These are phyloP conservation scores for Solanum rostratum DNA, from an alignment of 257 asterid genomes.

Conservation along the genomic window DNA sequence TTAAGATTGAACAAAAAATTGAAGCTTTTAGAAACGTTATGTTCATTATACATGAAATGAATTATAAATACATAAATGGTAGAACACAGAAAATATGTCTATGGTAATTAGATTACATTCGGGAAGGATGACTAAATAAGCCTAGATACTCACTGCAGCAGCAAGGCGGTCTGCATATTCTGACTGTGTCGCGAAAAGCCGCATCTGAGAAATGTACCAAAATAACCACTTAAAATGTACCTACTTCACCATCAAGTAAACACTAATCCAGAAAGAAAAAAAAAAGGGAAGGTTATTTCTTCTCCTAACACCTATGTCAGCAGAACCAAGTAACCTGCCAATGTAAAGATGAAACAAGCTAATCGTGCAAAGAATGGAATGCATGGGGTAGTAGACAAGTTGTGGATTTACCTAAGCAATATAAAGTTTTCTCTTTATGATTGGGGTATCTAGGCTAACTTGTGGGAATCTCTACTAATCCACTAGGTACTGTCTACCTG, in stretches of 20 bases:
- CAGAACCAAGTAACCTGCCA: neutral
- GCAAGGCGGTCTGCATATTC: conserved; percentile 85
- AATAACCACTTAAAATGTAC: neutral
- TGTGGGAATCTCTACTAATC: neutral
- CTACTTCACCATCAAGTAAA: neutral
- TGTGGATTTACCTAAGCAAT: neutral
- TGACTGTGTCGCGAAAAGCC: conserved; percentile 80
- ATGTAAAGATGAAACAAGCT: neutral
- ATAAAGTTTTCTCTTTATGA: neutral
- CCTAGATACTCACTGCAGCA: conserved; percentile 56
- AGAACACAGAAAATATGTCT: neutral
- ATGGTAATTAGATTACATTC: neutral
- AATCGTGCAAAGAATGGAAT: neutral
- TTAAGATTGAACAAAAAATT: neutral
- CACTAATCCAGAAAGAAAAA: neutral
- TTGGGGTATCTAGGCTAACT: neutral
- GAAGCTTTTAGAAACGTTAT: neutral
- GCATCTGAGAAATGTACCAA: conserved; percentile 43
- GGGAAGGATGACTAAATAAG: neutral
- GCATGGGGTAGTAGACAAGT: neutral
- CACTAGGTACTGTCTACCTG: neutral
- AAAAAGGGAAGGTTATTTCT: neutral
- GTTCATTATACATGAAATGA: neutral
- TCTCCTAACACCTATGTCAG: neutral
- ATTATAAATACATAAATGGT: neutral